phyloP scores from a whole-genome alignment of 768 basidiomycete genomes.

The Strobilomyces dryophilus region DNA sequence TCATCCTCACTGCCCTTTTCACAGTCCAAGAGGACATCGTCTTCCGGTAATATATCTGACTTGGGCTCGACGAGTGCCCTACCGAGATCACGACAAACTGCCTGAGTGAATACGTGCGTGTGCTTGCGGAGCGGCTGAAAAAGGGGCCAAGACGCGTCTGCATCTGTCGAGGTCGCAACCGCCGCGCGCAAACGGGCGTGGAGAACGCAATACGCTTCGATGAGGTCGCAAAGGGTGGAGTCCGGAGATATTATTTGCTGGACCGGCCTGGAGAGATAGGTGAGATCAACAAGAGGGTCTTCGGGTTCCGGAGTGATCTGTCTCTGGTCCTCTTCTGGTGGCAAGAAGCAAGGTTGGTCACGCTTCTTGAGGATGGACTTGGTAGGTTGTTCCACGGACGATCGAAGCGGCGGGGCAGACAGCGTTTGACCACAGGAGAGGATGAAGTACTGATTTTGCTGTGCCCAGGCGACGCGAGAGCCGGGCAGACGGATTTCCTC shows the following conservation, averaged over 20 bases:
- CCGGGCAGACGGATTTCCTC: constrained; percentile 46
- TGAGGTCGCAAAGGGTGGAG: constrained; percentile 52
- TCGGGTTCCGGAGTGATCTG: constrained; percentile 76
- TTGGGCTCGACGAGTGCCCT: constrained; percentile 61
- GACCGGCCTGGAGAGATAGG: constrained; percentile 65
- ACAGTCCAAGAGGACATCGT: constrained; percentile 21
- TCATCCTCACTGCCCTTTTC: constrained; percentile 25
- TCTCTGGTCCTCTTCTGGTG: constrained; percentile 43
- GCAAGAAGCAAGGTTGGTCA: constrained; percentile 30
- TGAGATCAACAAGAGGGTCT: constrained; percentile 57
- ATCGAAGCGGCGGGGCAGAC: constrained; percentile 26
- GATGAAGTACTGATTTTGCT: constrained; percentile 45
- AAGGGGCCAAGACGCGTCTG: constrained; percentile 63
- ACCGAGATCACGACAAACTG: constrained; percentile 65
- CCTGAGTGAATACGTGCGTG: constrained; percentile 45
- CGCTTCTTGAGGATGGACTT: constrained; percentile 71
- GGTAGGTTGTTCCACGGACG: constrained; percentile 41
- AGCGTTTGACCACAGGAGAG: constrained; percentile 31
- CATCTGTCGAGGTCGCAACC: constrained; percentile 42
- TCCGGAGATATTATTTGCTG: constrained; percentile 49
- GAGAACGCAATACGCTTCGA: constrained; percentile 71
- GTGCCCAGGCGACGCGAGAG: constrained; percentile 49
- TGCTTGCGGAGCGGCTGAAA: constrained; percentile 67
- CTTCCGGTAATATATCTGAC: constrained; percentile 15
- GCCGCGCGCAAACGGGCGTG: constrained; percentile 56